These are phyloP conservation scores for Harrya chromipes DNA, from an alignment of 768 basidiomycete species.

Conservation along the genomic window DNA sequence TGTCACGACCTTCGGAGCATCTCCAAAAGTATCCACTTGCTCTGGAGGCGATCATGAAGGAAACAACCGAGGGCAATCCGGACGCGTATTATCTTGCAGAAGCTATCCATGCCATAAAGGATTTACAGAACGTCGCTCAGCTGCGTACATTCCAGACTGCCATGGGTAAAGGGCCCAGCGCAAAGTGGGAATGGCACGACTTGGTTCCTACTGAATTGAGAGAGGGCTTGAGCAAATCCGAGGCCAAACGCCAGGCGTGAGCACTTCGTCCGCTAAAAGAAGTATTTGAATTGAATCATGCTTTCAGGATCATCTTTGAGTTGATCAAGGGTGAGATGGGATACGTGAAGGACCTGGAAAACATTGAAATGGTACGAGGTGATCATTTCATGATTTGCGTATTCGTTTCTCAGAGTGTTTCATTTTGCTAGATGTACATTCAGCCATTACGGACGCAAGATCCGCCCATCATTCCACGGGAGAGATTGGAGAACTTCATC, in stretches of 20 bases:
- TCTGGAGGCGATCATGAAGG: slow-evolving; percentile 81
- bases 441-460: slow-evolving; percentile 67
- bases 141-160: slow-evolving; percentile 87
- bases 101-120: slow-evolving; percentile 81
- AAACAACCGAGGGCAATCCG: slow-evolving; percentile 76
- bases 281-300: neutral
- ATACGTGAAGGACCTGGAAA: slow-evolving; percentile 89
- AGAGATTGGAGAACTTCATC: slow-evolving; percentile 74
- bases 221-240: slow-evolving; percentile 62
- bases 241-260: slow-evolving; percentile 82
- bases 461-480: slow-evolving; percentile 73
- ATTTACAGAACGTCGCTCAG: slow-evolving; percentile 76
- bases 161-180: slow-evolving; percentile 76
- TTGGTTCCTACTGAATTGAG: slow-evolving; percentile 68
- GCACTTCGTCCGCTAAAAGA: slow-evolving; percentile 25
- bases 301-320: slow-evolving; percentile 81
- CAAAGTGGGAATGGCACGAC: slow-evolving; percentile 90
- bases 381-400: slow-evolving; percentile 15
- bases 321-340: slow-evolving; percentile 95
- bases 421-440: slow-evolving; percentile 66
- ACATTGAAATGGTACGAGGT: slow-evolving; percentile 62
- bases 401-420: slow-evolving; percentile 3
- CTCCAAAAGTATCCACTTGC: slow-evolving; percentile 71
- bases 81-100: slow-evolving; percentile 82
- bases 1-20: slow-evolving; percentile 61